Base-by-base conservation (phyloP, 2,329 filamentous ascomycete species). In the Alternaria atra region DNA sequence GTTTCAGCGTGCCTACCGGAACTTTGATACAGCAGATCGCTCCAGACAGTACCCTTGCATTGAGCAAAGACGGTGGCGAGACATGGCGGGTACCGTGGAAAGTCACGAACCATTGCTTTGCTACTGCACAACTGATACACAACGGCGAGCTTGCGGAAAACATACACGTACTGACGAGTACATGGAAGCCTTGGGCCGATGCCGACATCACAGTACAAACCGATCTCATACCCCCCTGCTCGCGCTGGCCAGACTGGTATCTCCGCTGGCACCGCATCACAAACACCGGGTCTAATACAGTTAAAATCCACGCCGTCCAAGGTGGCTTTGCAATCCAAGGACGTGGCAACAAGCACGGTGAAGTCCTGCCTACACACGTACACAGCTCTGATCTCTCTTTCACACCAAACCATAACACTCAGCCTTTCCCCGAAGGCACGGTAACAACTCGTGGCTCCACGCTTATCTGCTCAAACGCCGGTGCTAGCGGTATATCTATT, bases 81-180 rank as follows among this genome's bases (percentile, higher is more conserved):
- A 80, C 74, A 12, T 81, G 79, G 79, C 74, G 73, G 2, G 69
- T 79, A 9, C 76, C 78, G 9, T 80, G 78, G 73, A 78, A 77
- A 56, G 60, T 70, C 1, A 42, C 27, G 0, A 57, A 57, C 1
- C 47, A 61, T 6, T 8, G 42, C 4, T 64, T 69, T 30, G 54
- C 53, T 5, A 58, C 44, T 7, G 63, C 60, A 10, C 43, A 17
- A 7, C 20, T 71, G 13, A 23, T 34, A 8, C 32, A 44, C 35
- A 44, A 58, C 9, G 53, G 25, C 5, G 12, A 61, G 1, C 5
- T 48, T 1, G 5, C 52, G 0, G 70, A 72, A 32, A 43, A 52
- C 1, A 17, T 72, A 4, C 65, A 67, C 1, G 56, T 53, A 0
- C 37, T 76, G 5, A 46, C 46, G 3, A 73, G 67, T 32, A 55